Evolutionary conservation across 1,284 basidiomycete genomes (phyloP).

Genomic region (Puccinia horiana): DNA sequence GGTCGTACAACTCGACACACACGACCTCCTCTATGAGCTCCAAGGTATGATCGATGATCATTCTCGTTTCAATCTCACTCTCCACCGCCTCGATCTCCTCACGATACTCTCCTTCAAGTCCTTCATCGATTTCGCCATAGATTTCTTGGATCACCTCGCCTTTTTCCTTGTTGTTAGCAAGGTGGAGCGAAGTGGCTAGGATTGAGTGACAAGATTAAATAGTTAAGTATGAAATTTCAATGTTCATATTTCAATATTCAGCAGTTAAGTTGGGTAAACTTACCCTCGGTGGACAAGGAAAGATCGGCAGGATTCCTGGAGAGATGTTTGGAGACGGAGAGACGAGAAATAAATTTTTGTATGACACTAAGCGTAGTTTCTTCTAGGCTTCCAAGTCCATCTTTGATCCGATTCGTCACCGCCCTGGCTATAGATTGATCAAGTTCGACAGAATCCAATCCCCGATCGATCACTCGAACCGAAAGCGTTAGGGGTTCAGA

Average conservation of each 20-base stretch:
- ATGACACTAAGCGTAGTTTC: conserved; percentile 23
- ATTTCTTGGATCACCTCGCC: conserved; percentile 29
- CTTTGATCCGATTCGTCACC: conserved; percentile 25
- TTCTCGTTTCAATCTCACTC: neutral
- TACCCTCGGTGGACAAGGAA: neutral
- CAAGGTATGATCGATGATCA: conserved; percentile 46
- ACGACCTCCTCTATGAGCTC: conserved; percentile 47
- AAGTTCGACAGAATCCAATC: conserved; percentile 6
- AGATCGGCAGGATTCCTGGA: neutral
- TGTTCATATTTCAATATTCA: neutral
- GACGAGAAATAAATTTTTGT: conserved; percentile 14
- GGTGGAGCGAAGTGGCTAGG: conserved; percentile 11
- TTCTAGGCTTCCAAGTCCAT: conserved; percentile 37
- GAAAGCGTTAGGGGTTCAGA: conserved; percentile 20
- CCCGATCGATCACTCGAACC: neutral
- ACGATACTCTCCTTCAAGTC: conserved; percentile 24
- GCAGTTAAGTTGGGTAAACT: neutral
- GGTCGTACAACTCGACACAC: conserved; percentile 43
- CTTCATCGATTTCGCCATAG: conserved; percentile 20
- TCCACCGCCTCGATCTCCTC: neutral
- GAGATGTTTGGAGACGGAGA: conserved; percentile 4
- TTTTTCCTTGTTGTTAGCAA: conserved; percentile 20
- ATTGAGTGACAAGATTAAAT: neutral
- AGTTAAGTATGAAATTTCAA: neutral
- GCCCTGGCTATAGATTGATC: conserved; percentile 31